Evolutionary conservation across 768 basidiomycete genomes (phyloP).

Genomic region (Rhizopogon salebrosus): DNA sequence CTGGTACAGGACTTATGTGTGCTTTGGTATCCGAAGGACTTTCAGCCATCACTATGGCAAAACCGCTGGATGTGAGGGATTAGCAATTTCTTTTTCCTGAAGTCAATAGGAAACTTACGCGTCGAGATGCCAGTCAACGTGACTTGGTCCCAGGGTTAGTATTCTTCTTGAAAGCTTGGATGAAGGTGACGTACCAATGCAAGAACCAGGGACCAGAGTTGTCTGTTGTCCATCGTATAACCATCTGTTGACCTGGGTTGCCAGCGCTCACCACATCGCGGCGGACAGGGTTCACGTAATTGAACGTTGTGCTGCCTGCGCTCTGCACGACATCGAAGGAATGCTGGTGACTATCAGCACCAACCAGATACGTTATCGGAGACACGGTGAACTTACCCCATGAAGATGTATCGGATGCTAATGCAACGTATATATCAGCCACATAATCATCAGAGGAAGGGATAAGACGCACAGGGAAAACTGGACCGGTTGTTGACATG

Average conservation of each 20-base stretch:
- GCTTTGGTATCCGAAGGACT: not conserved
- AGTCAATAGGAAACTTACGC: slow-evolving; percentile 2
- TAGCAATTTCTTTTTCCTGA: no score
- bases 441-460: no score
- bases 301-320: slow-evolving; percentile 32
- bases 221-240: slow-evolving; percentile 45
- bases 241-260: slow-evolving; percentile 20
- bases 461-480: not conserved
- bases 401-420: slow-evolving; percentile 42
- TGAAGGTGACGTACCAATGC: slow-evolving; percentile 8
- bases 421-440: not conserved
- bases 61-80: no score
- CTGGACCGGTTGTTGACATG: slow-evolving; percentile 6
- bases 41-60: no score
- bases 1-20: no score
- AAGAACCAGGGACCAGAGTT: slow-evolving; percentile 43
- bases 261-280: slow-evolving; percentile 39
- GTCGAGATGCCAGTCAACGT: slow-evolving; percentile 15
- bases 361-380: not conserved
- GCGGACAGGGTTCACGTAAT: slow-evolving; percentile 49
- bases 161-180: not conserved
- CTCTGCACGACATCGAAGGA: slow-evolving; percentile 40
- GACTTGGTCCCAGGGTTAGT: slow-evolving; percentile 1
- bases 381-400: slow-evolving; percentile 24
- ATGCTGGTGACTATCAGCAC: slow-evolving; percentile 24